Evolutionary conservation across 108 stramenopile species (phyloP).

Genomic region (Skeletonema marinoi): DNA sequence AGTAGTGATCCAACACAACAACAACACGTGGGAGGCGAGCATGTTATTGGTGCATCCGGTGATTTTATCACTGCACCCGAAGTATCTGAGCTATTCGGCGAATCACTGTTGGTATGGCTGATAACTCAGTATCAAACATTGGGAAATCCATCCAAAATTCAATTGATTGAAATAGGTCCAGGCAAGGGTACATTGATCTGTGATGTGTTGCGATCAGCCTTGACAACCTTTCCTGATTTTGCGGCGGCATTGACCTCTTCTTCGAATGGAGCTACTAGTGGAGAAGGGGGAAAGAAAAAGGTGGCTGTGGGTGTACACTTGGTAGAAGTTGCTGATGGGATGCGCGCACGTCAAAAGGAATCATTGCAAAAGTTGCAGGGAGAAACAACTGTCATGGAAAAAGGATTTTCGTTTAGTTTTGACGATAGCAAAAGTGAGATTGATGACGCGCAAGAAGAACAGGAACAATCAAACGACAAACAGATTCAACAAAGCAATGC

Average conservation of each 20-base stretch:
- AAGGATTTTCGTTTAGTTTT: conserved; percentile 33
- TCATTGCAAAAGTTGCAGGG: conserved; percentile 50
- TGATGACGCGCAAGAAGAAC: neutral
- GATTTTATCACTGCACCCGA: conserved; percentile 99
- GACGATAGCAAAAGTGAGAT: conserved; percentile 3
- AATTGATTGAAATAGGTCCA: conserved; percentile 94
- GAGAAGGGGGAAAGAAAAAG: conserved; percentile 16
- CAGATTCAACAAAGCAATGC: neutral
- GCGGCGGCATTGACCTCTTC: conserved; percentile 34
- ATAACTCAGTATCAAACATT: conserved; percentile 76
- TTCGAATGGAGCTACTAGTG: neutral
- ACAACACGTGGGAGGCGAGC: conserved; percentile 30
- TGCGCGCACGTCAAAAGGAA: conserved; percentile 79
- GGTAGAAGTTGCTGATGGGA: conserved; percentile 83
- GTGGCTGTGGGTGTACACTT: conserved; percentile 79
- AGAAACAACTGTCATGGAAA: conserved; percentile 24
- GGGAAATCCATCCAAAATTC: conserved; percentile 65
- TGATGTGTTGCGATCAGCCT: conserved; percentile 81
- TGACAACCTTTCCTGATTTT: conserved; percentile 57
- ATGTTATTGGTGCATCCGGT: conserved; percentile 84
- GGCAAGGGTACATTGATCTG: conserved; percentile 96
- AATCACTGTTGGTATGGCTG: conserved; percentile 93
- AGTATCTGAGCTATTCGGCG: conserved; percentile 96
- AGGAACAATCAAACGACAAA: neutral
- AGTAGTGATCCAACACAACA: neutral